Percentiles rank a stretch among this genome's conserved stretches.
These are phyloP conservation scores for Thinopyrum elongatum DNA, from an alignment of 176 grass and related monocot species.

Conservation along the genomic window DNA sequence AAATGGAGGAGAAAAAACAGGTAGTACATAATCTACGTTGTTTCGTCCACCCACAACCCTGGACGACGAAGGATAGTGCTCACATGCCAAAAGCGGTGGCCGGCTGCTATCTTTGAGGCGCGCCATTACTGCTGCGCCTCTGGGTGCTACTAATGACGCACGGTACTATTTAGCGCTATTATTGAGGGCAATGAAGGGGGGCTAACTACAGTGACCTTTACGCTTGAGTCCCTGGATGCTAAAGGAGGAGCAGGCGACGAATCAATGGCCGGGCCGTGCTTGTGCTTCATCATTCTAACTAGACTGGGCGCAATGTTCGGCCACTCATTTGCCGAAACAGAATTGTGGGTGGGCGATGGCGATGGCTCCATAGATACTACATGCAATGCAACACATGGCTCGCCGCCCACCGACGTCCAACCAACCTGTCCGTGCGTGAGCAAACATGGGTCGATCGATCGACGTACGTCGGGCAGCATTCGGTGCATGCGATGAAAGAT, in stretches of 20 bases:
- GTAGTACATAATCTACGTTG: no score
- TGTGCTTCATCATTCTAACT: neutral
- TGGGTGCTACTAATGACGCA: neutral
- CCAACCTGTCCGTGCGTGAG: neutral
- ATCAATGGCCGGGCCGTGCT: neutral
- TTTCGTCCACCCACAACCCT: no score
- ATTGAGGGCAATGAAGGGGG: neutral
- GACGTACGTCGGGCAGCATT: no score
- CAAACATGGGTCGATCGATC: neutral
- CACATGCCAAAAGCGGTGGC: neutral
- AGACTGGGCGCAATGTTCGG: neutral
- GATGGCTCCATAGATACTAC: neutral
- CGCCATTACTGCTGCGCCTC: slow-evolving; percentile 38
- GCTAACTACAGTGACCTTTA: slow-evolving; percentile 6
- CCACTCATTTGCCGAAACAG: neutral
- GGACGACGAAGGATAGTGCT: neutral
- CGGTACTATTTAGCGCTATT: neutral
- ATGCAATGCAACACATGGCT: neutral
- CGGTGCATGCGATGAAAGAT: neutral
- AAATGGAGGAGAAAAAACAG: no score
- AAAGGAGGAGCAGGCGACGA: neutral
- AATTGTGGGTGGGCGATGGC: neutral
- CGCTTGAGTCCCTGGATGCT: neutral
- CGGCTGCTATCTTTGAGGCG: neutral
- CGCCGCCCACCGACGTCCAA: neutral